Percentiles rank a stretch among this genome's conserved stretches.
Evolutionary conservation across 805 yeast species (phyloP).

Genomic region (Clavispora vitiphila): DNA sequence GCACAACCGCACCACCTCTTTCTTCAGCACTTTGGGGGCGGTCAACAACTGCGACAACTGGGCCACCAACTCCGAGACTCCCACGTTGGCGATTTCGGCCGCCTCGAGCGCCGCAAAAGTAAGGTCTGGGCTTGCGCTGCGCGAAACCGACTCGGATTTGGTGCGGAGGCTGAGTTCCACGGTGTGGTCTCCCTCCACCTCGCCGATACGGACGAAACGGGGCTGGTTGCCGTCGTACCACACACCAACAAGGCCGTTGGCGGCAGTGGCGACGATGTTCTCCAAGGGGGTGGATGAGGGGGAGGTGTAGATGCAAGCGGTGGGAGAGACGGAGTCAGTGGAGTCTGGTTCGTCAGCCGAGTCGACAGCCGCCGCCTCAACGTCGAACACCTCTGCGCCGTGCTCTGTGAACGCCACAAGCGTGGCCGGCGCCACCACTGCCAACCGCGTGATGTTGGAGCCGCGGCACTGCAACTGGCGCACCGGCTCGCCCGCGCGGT

Average conservation of each 20-base stretch:
- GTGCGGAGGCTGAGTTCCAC: slow-evolving; percentile 20
- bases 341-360: too few species aligned
- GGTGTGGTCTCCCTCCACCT: slow-evolving; percentile 4
- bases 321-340: too few species aligned
- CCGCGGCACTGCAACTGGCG: slow-evolving; percentile 6
- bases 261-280: slow-evolving; percentile 26
- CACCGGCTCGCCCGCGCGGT: slow-evolving; percentile 24
- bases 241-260: slow-evolving; percentile 34
- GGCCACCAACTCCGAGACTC: slow-evolving; percentile 18
- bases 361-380: slow-evolving; percentile 9
- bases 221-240: slow-evolving; percentile 32
- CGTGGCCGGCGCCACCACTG: slow-evolving; percentile 2
- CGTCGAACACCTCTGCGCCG: slow-evolving; percentile 26
- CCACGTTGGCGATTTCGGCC: slow-evolving; percentile 19
- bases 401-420: slow-evolving; percentile 20
- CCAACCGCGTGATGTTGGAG: slow-evolving; percentile 5
- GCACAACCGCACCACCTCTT: slow-evolving; percentile 22
- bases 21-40: slow-evolving; percentile 4
- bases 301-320: slow-evolving; percentile 12
- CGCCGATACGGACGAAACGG: slow-evolving; percentile 16
- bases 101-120: slow-evolving; percentile 18
- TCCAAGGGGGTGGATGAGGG: slow-evolving; percentile 13
- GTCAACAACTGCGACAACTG: slow-evolving; percentile 14
- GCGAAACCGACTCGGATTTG: neutral
- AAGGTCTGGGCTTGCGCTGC: slow-evolving; percentile 4